Base-by-base conservation (phyloP, 805 yeast species). In the Cyberlindnera samutprakarnensis region DNA sequence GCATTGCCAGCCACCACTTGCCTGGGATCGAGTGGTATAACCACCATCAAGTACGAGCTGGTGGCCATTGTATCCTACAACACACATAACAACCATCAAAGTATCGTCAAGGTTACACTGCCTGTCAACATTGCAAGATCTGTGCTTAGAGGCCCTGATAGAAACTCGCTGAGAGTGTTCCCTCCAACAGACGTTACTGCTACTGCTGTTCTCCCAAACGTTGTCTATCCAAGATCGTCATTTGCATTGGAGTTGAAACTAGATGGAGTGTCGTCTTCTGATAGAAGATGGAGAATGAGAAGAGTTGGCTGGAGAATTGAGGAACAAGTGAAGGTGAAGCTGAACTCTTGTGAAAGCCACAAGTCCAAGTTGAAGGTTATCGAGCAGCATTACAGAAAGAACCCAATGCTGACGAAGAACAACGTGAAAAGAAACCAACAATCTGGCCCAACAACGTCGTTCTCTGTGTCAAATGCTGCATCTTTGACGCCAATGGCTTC, bases 111-210 rank as follows among this genome's bases (percentile, higher is more conserved):
- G 30, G 47, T 75, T 23, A 57, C 61, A 3, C 59, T 83, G 37
- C 94, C 95, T 0, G 54, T 92, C 7, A 69, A 78, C 43, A 66
- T 92, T 2, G 68, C 81, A 27, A 69, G 98, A 46, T 80, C 94
- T 36, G 73, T 90, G 19, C 54, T 84, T 16, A 64, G 85, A 28
- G 90, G 92, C 6, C 83, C 84, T 3, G 96, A 88, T 52, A 68
- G 87, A 45, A 85, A 83, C 49, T 84, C 95, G 2, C 60, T 86
- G 23, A 70, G 99, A 39, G 84, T 92, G 1, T 92, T 92, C 57
- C 98, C 98, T 1, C 97, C 99, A 7, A 90, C 97, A 0, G 83
- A 81, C 26, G 78, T 92, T 23, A 78, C 86, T 3, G 94, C 95
- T 6, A 74, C 81, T 18, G 92, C 94, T 7, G 81, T 78, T 12